Evolutionary conservation across 129 eudicot genomes (phyloP).

Genomic region (Helianthus tuberosus): DNA sequence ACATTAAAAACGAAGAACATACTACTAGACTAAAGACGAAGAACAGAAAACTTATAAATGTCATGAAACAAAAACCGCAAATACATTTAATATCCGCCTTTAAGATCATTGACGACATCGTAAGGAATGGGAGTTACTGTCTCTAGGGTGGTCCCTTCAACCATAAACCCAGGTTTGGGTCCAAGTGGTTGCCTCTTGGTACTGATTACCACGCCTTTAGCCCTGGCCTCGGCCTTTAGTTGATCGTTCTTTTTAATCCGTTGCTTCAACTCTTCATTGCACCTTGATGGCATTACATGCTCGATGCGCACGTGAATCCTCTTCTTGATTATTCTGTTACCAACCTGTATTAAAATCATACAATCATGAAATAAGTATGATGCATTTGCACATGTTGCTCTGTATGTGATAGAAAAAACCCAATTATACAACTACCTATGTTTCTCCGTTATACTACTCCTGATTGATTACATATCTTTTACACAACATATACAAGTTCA

Average conservation of each 20-base stretch:
- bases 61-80: neutral
- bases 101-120: slow-evolving; percentile 72
- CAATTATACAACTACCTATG: too few species aligned
- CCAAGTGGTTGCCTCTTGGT: slow-evolving; percentile 71
- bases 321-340: slow-evolving; percentile 59
- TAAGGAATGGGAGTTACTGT: slow-evolving; percentile 78
- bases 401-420: too few species aligned
- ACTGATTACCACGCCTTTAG: slow-evolving; percentile 55
- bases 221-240: slow-evolving; percentile 66
- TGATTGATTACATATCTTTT: too few species aligned
- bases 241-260: slow-evolving; percentile 56
- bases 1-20: neutral
- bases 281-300: slow-evolving; percentile 64
- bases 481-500: too few species aligned
- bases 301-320: slow-evolving; percentile 72
- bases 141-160: slow-evolving; percentile 60
- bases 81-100: slow-evolving; percentile 57
- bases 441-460: too few species aligned
- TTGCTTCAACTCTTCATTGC: slow-evolving; percentile 56
- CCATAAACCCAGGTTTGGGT: slow-evolving; percentile 73
- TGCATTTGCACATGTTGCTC: too few species aligned
- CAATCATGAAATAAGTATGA: too few species aligned
- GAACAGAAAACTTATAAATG: neutral
- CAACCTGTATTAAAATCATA: slow-evolving; percentile 40
- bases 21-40: neutral